Conservation (phyloP, 2,329 filamentous ascomycete species). For the Fusarium transvaalense region DNA sequence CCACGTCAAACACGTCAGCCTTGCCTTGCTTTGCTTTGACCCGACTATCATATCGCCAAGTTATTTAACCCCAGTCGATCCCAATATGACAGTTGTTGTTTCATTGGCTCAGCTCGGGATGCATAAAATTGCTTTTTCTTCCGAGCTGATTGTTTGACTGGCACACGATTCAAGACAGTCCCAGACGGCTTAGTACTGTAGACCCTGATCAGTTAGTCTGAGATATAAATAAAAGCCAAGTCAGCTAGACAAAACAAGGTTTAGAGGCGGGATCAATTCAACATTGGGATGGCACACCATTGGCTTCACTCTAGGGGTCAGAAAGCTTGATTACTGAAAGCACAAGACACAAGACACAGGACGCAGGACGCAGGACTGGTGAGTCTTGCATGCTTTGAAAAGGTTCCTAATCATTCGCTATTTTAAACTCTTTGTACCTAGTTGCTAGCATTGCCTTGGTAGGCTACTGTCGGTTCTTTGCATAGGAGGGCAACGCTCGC, state of each 20-base stretch:
- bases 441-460: no score
- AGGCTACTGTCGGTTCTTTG: no score
- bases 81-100: constrained; percentile 26
- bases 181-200: neutral
- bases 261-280: neutral
- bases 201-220: neutral
- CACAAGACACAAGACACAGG: neutral
- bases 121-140: constrained; percentile 19
- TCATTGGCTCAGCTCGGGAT: constrained; percentile 30
- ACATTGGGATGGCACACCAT: neutral
- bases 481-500: no score
- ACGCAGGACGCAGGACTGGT: no score
- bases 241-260: neutral
- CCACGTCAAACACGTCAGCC: constrained; percentile 45
- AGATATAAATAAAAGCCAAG: neutral
- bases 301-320: neutral
- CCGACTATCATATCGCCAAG: constrained; percentile 29
- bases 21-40: constrained; percentile 36
- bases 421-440: neutral
- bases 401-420: neutral
- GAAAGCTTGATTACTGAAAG: neutral
- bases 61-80: constrained; percentile 34
- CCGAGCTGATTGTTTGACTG: constrained; percentile 3
- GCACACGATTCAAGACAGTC: constrained; percentile 13
- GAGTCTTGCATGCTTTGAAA: neutral